Evolutionary conservation across 1,284 basidiomycete species (phyloP).

Genomic region (Fomitiporia mediterranea): DNA sequence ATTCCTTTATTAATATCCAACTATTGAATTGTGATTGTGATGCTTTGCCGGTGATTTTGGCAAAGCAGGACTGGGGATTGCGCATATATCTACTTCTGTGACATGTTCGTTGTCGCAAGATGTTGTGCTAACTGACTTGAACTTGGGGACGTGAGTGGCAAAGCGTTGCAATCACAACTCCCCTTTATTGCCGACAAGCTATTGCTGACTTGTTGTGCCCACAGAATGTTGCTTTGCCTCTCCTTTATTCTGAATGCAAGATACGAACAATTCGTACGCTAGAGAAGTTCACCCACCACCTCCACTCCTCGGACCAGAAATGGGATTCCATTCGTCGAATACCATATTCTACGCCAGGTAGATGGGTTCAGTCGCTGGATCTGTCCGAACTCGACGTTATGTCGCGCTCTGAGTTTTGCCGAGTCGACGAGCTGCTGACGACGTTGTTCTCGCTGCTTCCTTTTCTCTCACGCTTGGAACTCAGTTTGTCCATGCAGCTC

Average conservation of each 20-base stretch:
- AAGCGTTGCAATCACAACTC: too few relatives aligned
- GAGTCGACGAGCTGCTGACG: conserved; percentile 56
- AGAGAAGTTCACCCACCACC: conserved; percentile 48
- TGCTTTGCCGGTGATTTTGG: not conserved
- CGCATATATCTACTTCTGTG: too few relatives aligned
- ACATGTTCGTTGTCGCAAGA: too few relatives aligned
- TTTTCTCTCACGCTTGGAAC: conserved; percentile 54
- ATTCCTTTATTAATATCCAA: conserved; percentile 4
- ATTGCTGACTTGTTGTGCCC: not conserved
- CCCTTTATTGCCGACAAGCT: not conserved
- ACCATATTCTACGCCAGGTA: conserved; percentile 76
- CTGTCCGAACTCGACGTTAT: conserved; percentile 49
- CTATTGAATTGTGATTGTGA: not conserved
- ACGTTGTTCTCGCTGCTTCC: conserved; percentile 66
- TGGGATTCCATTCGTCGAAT: conserved; percentile 86
- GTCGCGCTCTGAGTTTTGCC: conserved; percentile 43
- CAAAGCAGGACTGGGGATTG: too few relatives aligned
- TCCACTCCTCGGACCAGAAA: conserved; percentile 61
- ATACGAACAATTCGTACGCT: conserved; percentile 46
- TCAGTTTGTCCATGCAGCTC: conserved; percentile 57
- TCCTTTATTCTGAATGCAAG: conserved; percentile 59
- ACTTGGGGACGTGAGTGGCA: too few relatives aligned
- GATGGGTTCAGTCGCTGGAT: conserved; percentile 75
- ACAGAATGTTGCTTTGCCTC: conserved; percentile 62
- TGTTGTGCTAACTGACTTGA: too few relatives aligned